These are phyloP conservation scores for Russula sp. DNA, from an alignment of 768 basidiomycete species.

Conservation along the genomic window DNA sequence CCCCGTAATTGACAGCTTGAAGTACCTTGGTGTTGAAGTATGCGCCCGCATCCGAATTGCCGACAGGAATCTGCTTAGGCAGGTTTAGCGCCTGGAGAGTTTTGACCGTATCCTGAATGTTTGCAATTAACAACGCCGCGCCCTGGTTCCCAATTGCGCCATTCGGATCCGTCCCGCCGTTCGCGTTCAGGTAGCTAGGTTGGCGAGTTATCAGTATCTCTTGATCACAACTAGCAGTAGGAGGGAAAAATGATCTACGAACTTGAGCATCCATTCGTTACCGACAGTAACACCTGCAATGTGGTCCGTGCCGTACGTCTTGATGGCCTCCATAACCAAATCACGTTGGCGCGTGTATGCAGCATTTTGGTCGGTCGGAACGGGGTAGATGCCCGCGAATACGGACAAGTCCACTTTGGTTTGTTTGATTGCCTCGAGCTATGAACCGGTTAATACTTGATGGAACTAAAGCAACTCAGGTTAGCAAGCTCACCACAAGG, in stretches of 20 bases:
- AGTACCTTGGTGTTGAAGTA: slow-evolving; percentile 74
- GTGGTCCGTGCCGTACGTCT: slow-evolving; percentile 70
- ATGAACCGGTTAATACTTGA: background rate
- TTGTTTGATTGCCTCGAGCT: slow-evolving; percentile 83
- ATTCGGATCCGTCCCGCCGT: slow-evolving; percentile 47
- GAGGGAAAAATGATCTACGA: slow-evolving; percentile 24
- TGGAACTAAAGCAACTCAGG: background rate
- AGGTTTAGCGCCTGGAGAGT: slow-evolving; percentile 54
- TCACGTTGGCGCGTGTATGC: slow-evolving; percentile 73
- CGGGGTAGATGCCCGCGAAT: slow-evolving; percentile 65
- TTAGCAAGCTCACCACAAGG: slow-evolving; percentile 47
- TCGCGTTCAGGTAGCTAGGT: slow-evolving; percentile 49
- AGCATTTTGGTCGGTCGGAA: slow-evolving; percentile 53
- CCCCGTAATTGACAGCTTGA: slow-evolving; percentile 60
- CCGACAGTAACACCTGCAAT: slow-evolving; percentile 85
- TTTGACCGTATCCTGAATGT: slow-evolving; percentile 60
- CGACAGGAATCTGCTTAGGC: slow-evolving; percentile 58
- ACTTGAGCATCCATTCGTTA: slow-evolving; percentile 87
- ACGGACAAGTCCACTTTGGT: slow-evolving; percentile 86
- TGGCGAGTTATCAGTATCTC: background rate
- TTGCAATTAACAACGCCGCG: slow-evolving; percentile 53
- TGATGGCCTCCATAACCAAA: slow-evolving; percentile 57
- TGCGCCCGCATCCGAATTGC: slow-evolving; percentile 80
- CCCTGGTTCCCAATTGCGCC: slow-evolving; percentile 53
- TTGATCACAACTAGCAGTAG: background rate